phyloP scores from a whole-genome alignment of 2,329 filamentous ascomycete species.

The Neofusicoccum ribis region DNA sequence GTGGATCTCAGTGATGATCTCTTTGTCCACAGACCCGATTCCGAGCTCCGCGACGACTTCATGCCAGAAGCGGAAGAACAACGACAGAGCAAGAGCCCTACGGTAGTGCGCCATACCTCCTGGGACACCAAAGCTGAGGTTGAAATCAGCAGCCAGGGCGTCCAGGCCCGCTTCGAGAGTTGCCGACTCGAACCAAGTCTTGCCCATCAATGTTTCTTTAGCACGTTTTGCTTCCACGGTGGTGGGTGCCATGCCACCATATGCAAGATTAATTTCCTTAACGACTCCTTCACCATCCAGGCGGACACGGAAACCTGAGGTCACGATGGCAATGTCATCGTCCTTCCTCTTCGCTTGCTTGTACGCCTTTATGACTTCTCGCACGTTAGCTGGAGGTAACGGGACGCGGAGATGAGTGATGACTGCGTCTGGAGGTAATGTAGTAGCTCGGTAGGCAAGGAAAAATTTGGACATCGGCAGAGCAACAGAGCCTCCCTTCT shows the following conservation, averaged over 20 bases:
- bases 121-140: constrained; percentile 82
- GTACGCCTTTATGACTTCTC: constrained; percentile 83
- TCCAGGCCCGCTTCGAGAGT: constrained; percentile 85
- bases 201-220: constrained; percentile 70
- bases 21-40: constrained; percentile 60
- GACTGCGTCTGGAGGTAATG: constrained; percentile 74
- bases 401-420: constrained; percentile 83
- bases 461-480: constrained; percentile 83
- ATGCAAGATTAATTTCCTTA: constrained; percentile 74
- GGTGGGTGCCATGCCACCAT: constrained; percentile 90
- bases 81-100: constrained; percentile 81
- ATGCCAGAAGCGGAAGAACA: constrained; percentile 98
- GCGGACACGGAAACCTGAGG: constrained; percentile 74
- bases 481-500: constrained; percentile 58
- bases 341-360: constrained; percentile 97
- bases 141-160: constrained; percentile 78
- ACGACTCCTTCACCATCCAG: constrained; percentile 69
- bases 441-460: constrained; percentile 81
- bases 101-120: constrained; percentile 96
- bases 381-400: constrained; percentile 60
- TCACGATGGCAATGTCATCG: constrained; percentile 97
- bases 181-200: constrained; percentile 73
- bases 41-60: constrained; percentile 69
- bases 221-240: constrained; percentile 79
- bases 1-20: constrained; percentile 80